Evolutionary conservation across 2,329 filamentous ascomycete genomes (phyloP).

Genomic region (Pseudofabraea citricarpa): DNA sequence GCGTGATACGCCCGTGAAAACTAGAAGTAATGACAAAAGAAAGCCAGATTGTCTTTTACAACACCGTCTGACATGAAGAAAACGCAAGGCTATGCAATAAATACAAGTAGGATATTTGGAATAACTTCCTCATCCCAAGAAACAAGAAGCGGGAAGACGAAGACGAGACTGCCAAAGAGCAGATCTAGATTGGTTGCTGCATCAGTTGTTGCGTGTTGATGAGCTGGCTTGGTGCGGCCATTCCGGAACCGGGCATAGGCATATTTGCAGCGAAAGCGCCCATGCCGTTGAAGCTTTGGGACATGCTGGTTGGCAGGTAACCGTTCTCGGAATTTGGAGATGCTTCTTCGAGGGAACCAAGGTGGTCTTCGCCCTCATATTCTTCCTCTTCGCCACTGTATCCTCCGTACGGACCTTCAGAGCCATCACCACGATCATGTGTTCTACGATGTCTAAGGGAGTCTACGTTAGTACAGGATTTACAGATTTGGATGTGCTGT

Average conservation of each 20-base stretch:
- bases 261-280: conserved; percentile 21
- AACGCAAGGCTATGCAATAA: conserved; percentile 25
- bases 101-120: conserved; percentile 15
- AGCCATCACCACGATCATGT: conserved; percentile 74
- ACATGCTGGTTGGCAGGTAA: conserved; percentile 41
- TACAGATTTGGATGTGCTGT: conserved; percentile 4
- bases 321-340: conserved; percentile 68
- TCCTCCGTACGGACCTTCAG: conserved; percentile 52
- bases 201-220: conserved; percentile 29
- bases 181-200: conserved; percentile 27
- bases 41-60: neutral
- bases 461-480: conserved; percentile 18
- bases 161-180: conserved; percentile 1
- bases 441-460: conserved; percentile 61
- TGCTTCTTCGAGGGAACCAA: conserved; percentile 74
- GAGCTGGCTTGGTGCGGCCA: conserved; percentile 32
- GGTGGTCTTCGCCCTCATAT: conserved; percentile 74
- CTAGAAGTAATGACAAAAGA: conserved; percentile 2
- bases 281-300: conserved; percentile 18
- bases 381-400: conserved; percentile 74
- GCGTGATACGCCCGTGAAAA: neutral
- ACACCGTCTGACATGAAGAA: conserved; percentile 6
- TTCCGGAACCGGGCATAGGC: conserved; percentile 19
- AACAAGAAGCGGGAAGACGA: conserved; percentile 9
- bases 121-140: conserved; percentile 7